Conservation (phyloP, 2,329 filamentous ascomycete genomes). For the Uncinocarpus reesii region DNA sequence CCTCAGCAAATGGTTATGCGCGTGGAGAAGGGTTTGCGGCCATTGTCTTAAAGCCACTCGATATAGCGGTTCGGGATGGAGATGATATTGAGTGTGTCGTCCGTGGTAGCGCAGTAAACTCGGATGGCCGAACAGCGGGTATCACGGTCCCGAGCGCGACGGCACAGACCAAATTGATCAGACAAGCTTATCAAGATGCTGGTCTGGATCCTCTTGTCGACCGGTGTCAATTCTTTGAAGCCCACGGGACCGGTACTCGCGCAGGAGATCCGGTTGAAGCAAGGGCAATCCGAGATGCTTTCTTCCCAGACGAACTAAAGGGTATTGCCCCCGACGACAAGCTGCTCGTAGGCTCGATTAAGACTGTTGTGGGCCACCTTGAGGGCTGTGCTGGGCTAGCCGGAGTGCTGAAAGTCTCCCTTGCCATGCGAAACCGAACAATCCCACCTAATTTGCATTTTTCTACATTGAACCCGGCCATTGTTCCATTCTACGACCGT, state of each 20-base stretch:
- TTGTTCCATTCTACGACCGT: constrained; percentile 18
- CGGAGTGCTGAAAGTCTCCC: constrained; percentile 23
- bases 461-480: constrained; percentile 17
- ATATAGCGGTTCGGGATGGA: constrained; percentile 36
- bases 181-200: constrained; percentile 19
- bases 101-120: constrained; percentile 22
- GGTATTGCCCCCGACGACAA: neutral
- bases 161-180: constrained; percentile 23
- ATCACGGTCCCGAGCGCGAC: constrained; percentile 32
- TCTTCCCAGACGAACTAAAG: constrained; percentile 14
- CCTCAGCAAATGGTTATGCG: constrained; percentile 37
- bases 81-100: constrained; percentile 33
- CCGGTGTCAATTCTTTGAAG: constrained; percentile 20
- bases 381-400: constrained; percentile 24
- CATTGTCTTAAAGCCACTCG: constrained; percentile 42
- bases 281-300: constrained; percentile 17
- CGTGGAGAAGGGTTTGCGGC: constrained; percentile 43
- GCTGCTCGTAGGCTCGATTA: constrained; percentile 21
- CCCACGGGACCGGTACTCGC: constrained; percentile 32
- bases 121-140: constrained; percentile 30
- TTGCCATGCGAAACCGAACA: constrained; percentile 20
- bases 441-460: constrained; percentile 24
- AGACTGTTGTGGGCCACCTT: constrained; percentile 27
- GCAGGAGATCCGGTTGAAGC: constrained; percentile 24
- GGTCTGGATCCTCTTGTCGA: constrained; percentile 14